These are phyloP conservation scores for Akanthomyces lecanii DNA, from an alignment of 2,329 filamentous ascomycete genomes.

Conservation along the genomic window DNA sequence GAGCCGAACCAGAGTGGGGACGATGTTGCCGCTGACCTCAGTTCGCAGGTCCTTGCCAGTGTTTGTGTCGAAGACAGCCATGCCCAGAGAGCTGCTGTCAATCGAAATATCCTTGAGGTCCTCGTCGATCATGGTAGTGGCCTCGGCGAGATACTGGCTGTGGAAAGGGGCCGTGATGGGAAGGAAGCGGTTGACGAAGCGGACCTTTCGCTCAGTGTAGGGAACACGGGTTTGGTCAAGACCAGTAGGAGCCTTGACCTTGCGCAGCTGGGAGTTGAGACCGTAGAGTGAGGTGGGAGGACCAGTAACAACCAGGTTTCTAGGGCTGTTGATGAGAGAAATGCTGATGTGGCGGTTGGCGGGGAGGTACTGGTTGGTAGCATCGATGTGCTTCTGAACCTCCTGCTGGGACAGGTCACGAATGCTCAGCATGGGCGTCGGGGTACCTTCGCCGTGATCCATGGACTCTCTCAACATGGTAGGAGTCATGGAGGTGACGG, in stretches of 20 bases:
- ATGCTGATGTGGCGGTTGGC: constrained; percentile 90
- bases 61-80: constrained; percentile 86
- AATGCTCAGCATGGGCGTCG: constrained; percentile 97
- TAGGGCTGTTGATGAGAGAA: constrained; percentile 92
- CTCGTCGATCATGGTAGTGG: constrained; percentile 76
- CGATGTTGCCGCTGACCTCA: constrained; percentile 69
- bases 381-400: constrained; percentile 94
- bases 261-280: constrained; percentile 89
- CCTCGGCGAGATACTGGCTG: constrained; percentile 84
- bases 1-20: constrained; percentile 81
- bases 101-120: constrained; percentile 83
- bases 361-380: constrained; percentile 93
- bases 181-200: constrained; percentile 94
- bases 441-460: constrained; percentile 89
- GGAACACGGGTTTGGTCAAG: constrained; percentile 93
- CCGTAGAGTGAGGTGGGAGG: constrained; percentile 95
- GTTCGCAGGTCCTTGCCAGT: constrained; percentile 79
- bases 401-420: constrained; percentile 83
- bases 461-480: constrained; percentile 87
- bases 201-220: constrained; percentile 91
- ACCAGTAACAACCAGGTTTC: constrained; percentile 94
- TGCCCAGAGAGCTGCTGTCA: constrained; percentile 66
- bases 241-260: constrained; percentile 96
- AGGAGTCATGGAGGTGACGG: constrained; percentile 87
- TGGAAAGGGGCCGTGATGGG: constrained; percentile 98